Base-by-base conservation (phyloP, 768 basidiomycete species). In the Lactarius sanguifluus region DNA sequence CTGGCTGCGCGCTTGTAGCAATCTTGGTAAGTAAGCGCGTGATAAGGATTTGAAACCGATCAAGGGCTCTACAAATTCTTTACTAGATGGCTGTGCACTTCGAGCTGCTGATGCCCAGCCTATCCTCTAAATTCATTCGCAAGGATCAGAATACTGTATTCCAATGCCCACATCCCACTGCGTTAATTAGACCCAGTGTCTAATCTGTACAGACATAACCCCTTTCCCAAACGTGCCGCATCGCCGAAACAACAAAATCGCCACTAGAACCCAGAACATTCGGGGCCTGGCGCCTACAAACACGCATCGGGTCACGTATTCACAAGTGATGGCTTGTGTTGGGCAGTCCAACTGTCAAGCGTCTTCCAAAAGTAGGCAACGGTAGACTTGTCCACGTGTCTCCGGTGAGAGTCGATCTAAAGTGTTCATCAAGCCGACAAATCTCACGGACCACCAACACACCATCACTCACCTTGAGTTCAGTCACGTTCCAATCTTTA, bases 291-390 rank as follows among this genome's bases (percentile, higher is more conserved):
- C 41, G 7, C n/a, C 20, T 13, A 9, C 8, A 23, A 52, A 52
- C 36, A 23, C 1, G 10, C 12, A 13, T 41, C 20, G 52, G 32
- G 7, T 78, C 71, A 82, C 12, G 77, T 72, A 56, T 79, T 78
- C 75, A 90, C 82, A 59, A 95, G 74, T 81, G 87, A 89, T 5
- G 91, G 90, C 76, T 94, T 95, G 75, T 94, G 89, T 10, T 81
- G 73, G 70, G 83, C 77, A 72, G 91, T 91, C 94, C 92, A 96
- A 28, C 84, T 83, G 72, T 98, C 96, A 25, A 98, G 79, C 25
- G 84, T 85, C 73, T 94, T 90, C 97, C 97, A 99, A 72, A 99
- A 98, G 65, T 95, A 91, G 2, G 94, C 95, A 0, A 98, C 95
- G 3, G 92, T 89, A 18, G 92, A 90, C 75, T 96, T 94, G 80